phyloP scores from a whole-genome alignment of 2,329 filamentous ascomycete genomes.

The Arachnomyces sp. region DNA sequence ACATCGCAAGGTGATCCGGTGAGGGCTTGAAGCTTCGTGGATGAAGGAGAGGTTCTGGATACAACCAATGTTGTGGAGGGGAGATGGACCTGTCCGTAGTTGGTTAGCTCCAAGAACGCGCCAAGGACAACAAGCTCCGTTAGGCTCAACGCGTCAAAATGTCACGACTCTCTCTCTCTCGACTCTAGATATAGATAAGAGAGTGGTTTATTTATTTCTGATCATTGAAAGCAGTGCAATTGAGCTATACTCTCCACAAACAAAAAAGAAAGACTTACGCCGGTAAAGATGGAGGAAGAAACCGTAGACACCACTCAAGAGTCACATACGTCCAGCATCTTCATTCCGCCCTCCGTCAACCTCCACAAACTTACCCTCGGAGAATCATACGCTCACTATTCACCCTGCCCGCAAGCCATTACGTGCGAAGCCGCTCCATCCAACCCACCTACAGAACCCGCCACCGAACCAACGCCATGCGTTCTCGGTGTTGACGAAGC shows the following conservation, averaged over 20 bases:
- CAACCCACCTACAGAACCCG: conserved; percentile 20
- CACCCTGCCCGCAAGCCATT: conserved; percentile 57
- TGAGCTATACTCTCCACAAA: too few relatives aligned
- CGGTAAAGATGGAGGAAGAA: too few relatives aligned
- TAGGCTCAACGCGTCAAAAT: conserved; percentile 30
- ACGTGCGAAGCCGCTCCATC: conserved; percentile 33
- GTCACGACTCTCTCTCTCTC: too few relatives aligned
- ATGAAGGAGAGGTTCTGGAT: too few relatives aligned
- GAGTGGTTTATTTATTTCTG: too few relatives aligned
- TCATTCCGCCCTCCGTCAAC: conserved; percentile 65
- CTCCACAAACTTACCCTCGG: conserved; percentile 51
- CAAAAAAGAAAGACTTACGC: too few relatives aligned
- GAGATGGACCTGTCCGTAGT: neutral
- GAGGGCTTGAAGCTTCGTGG: conserved; percentile 15
- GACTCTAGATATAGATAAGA: too few relatives aligned
- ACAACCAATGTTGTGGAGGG: conserved; percentile 1
- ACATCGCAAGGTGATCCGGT: conserved; percentile 7
- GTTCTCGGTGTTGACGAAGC: conserved; percentile 89
- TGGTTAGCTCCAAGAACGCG: neutral
- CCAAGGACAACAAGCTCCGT: conserved; percentile 16
- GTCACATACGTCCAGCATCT: conserved; percentile 32
- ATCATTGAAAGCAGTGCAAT: too few relatives aligned
- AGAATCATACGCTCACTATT: conserved; percentile 65
- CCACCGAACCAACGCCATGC: conserved; percentile 50
- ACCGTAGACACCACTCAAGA: conserved; percentile 18